Percentiles rank a stretch among this genome's conserved stretches.
Evolutionary conservation across 768 basidiomycete genomes (phyloP).

Genomic region (Tricholoma hemisulphureum): DNA sequence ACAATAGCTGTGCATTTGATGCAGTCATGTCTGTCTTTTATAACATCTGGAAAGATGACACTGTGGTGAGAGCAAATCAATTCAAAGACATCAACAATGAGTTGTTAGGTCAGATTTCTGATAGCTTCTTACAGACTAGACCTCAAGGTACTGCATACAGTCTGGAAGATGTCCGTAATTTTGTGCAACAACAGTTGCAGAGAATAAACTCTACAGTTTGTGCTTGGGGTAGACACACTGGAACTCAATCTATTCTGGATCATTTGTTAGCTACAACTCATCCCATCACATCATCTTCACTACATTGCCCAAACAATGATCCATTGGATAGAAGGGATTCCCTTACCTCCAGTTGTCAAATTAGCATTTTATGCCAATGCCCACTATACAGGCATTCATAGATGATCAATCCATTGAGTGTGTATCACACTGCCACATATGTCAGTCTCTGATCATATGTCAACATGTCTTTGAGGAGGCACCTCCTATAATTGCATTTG

Average conservation of each 20-base stretch:
- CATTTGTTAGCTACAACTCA: not conserved
- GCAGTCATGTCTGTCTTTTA: slow-evolving; percentile 4
- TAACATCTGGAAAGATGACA: not conserved
- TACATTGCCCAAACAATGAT: not conserved
- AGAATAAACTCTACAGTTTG: not conserved
- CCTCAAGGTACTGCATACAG: not conserved
- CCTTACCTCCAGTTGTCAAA: not conserved
- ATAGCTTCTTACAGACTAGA: not conserved
- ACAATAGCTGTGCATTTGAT: slow-evolving; percentile 12
- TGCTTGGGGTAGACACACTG: not conserved
- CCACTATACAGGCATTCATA: not conserved
- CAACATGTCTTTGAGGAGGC: not conserved
- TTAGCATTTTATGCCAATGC: not conserved
- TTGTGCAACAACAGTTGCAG: not conserved
- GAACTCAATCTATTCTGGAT: not conserved
- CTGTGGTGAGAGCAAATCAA: not conserved
- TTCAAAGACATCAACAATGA: not conserved
- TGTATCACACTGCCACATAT: not conserved
- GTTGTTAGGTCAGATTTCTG: not conserved
- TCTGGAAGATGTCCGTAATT: slow-evolving; percentile 2
- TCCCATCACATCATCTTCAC: not conserved
- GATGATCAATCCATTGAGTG: not conserved
- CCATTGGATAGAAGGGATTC: not conserved
- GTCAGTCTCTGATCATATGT: not conserved
- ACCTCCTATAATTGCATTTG: slow-evolving; percentile 7